phyloP scores from a whole-genome alignment of 2,329 filamentous ascomycete genomes.

The Falciphora oryzae region DNA sequence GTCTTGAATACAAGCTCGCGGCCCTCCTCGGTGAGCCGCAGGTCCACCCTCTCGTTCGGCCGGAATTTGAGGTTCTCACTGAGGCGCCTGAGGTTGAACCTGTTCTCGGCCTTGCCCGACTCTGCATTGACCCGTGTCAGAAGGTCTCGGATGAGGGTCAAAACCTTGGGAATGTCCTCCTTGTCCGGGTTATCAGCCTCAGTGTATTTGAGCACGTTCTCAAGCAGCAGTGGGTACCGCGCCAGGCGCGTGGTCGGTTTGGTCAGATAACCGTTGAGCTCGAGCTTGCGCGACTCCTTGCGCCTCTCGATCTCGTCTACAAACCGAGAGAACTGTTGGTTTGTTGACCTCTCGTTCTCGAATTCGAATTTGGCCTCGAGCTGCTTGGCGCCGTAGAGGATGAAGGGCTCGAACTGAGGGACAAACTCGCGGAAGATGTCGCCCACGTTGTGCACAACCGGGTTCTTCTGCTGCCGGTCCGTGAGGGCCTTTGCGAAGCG shows the following conservation, averaged over 20 bases:
- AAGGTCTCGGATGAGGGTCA: slow-evolving; percentile 80
- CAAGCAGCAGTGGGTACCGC: slow-evolving; percentile 84
- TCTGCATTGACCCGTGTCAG: slow-evolving; percentile 86
- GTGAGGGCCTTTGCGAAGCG: slow-evolving; percentile 84
- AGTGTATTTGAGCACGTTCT: slow-evolving; percentile 88
- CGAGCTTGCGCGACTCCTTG: slow-evolving; percentile 93
- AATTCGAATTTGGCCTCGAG: slow-evolving; percentile 97
- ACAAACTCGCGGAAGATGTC: slow-evolving; percentile 93
- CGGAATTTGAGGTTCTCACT: slow-evolving; percentile 90
- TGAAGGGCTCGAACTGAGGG: slow-evolving; percentile 91
- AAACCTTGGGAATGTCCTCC: slow-evolving; percentile 84
- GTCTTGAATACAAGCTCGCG: slow-evolving; percentile 94
- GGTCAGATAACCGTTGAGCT: slow-evolving; percentile 94
- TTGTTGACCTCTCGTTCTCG: slow-evolving; percentile 87
- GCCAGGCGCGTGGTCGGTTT: slow-evolving; percentile 95
- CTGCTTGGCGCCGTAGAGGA: slow-evolving; percentile 92
- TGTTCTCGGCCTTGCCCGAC: slow-evolving; percentile 94
- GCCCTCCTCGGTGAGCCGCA: slow-evolving; percentile 89
- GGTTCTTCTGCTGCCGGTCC: slow-evolving; percentile 80
- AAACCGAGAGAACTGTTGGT: slow-evolving; percentile 79
- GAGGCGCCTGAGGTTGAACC: slow-evolving; percentile 88
- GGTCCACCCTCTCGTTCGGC: slow-evolving; percentile 82
- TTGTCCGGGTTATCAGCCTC: slow-evolving; percentile 85
- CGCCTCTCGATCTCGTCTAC: slow-evolving; percentile 94
- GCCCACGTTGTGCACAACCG: slow-evolving; percentile 82